Evolutionary conservation across 192 early-diverging fungal species (phyloP).

Genomic region (Coemansia sp.): DNA sequence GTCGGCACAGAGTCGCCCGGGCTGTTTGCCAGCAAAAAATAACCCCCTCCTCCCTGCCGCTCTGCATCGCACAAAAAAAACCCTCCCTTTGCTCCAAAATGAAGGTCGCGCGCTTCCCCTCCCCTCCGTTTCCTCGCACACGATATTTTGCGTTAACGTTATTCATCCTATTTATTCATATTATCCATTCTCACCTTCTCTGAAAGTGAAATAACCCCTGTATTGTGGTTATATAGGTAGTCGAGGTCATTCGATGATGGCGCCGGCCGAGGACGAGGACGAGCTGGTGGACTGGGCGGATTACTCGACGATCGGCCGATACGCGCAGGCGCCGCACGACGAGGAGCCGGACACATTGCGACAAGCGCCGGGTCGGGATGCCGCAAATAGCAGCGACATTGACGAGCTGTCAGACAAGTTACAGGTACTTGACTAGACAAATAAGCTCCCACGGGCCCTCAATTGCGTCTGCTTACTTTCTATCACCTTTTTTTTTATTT

Average conservation of each 20-base stretch:
- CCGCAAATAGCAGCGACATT: constrained; percentile 11
- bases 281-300: constrained; percentile 25
- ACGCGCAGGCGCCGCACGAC: not conserved
- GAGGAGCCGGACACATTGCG: not conserved
- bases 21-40: constrained; percentile 3
- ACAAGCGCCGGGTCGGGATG: too few relatives aligned
- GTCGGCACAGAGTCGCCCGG: constrained; percentile 17
- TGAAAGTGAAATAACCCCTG: too few relatives aligned
- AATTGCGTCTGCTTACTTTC: too few relatives aligned
- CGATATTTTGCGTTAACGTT: not conserved
- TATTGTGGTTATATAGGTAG: too few relatives aligned
- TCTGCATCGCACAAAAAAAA: not conserved
- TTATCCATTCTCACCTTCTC: not conserved
- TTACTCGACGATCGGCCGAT: constrained; percentile 11
- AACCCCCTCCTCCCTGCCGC: not conserved
- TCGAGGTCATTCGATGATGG: constrained; percentile 20
- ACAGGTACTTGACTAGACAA: constrained; percentile 2
- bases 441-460: not conserved
- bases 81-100: not conserved
- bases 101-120: not conserved
- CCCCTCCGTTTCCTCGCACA: not conserved
- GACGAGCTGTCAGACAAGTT: constrained; percentile 18
- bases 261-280: constrained; percentile 33
- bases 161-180: not conserved
- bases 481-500: not conserved